Evolutionary conservation across 495 filamentous ascomycete species (phyloP).

Genomic region (Echria macrotheca): DNA sequence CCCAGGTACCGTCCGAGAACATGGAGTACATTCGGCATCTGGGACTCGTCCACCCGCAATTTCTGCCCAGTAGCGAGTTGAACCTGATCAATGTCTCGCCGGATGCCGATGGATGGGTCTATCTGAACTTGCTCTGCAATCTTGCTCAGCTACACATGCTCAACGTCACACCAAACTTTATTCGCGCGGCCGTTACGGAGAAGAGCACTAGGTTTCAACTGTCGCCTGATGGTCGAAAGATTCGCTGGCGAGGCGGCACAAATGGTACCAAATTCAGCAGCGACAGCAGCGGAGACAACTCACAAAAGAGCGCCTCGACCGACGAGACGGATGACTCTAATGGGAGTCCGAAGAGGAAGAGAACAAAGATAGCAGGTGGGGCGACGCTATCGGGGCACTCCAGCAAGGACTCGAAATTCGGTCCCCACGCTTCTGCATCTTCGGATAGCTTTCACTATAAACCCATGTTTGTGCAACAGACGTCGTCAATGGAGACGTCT

Average conservation of each 20-base stretch:
- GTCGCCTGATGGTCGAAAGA: slow-evolving; percentile 64
- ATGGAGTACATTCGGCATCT: slow-evolving; percentile 70
- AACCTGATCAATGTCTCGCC: slow-evolving; percentile 40
- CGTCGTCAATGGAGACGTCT: slow-evolving; percentile 40
- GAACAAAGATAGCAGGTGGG: slow-evolving; percentile 29
- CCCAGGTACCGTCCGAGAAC: slow-evolving; percentile 64
- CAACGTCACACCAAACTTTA: slow-evolving; percentile 68
- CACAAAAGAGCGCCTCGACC: slow-evolving; percentile 33
- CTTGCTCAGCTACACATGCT: slow-evolving; percentile 76
- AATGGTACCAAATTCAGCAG: slow-evolving; percentile 56
- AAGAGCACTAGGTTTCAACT: slow-evolving; percentile 66
- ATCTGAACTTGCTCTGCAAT: slow-evolving; percentile 74
- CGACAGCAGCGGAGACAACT: slow-evolving; percentile 45
- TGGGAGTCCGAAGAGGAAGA: slow-evolving; percentile 30
- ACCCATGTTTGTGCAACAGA: slow-evolving; percentile 52
- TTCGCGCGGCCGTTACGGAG: slow-evolving; percentile 59
- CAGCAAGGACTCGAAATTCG: slow-evolving; percentile 34
- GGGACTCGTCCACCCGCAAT: slow-evolving; percentile 50
- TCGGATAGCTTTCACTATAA: slow-evolving; percentile 56
- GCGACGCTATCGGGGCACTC: slow-evolving; percentile 13
- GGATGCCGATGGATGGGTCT: slow-evolving; percentile 65
- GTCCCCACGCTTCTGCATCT: slow-evolving; percentile 29
- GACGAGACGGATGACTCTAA: slow-evolving; percentile 38
- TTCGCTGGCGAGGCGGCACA: slow-evolving; percentile 65
- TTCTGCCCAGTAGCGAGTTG: slow-evolving; percentile 12